Base-by-base conservation (phyloP, 192 early-diverging fungal genomes). In the Coemansia sp. region DNA sequence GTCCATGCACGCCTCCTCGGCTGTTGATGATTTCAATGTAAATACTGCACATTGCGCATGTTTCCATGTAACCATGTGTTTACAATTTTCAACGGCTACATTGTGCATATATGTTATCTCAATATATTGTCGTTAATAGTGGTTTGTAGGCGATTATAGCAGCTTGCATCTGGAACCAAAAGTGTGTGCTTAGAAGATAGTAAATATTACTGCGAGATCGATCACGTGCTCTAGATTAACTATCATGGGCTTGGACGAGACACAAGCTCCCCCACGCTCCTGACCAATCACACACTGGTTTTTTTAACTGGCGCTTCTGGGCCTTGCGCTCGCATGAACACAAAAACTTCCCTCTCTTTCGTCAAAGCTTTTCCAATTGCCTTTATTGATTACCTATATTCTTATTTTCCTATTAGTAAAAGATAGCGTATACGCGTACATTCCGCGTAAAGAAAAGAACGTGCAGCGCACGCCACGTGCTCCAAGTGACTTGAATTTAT, bases 371-470 rank as follows among this genome's bases (percentile, higher is more conserved):
- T 43, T 43, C 20, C 49, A 20, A 2, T 51, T 51, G 49, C 20
- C 20, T 51, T 51, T 51, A 22, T 51, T 20, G 9, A 51, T 51
- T 51, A 51, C 9, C n/a, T 10, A 20, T 51, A 20, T 20, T 51
- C n/a, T 22, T 51, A 22, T 51, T 51, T 51, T n/a, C 20, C 20
- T 12, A 43, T 43, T 43, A 11, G 42, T 43, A 36, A 36, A 11
- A 43, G 24, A 24, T 44, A 44, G 43, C 47, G n/a, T 49, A 51
- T 22, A 51, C 49, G 49, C 49, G 49, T 51, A 22, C 49, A 51
- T 51, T 51, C 49, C 6, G 49, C 49, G 20, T 51, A 20, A 20
- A 51, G 49, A 18, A 51, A 51, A 22, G 20, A 51, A 20, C 20
- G 49, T 7, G n/a, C 49, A 51, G n/a, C 24, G 3, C n/a, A 22